Evolutionary conservation across 2,329 filamentous ascomycete species (phyloP).

Genomic region (Hypoxylon rubiginosum): DNA sequence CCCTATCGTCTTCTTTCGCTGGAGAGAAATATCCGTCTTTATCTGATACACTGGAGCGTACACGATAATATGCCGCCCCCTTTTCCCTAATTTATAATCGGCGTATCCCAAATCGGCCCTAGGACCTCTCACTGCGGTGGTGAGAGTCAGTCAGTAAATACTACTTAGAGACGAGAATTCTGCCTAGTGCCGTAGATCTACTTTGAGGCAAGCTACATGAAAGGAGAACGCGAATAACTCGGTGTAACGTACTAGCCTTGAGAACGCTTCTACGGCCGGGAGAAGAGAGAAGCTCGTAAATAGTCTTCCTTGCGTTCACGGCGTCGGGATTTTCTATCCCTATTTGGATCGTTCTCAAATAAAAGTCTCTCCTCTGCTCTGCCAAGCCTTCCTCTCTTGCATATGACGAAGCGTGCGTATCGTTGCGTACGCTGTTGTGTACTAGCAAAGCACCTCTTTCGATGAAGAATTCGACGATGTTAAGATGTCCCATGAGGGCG

Average conservation of each 20-base stretch:
- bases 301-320: constrained; percentile 17
- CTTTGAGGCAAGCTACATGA: not conserved
- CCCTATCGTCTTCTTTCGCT: constrained; percentile 43
- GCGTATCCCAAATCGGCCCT: constrained; percentile 37
- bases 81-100: constrained; percentile 40
- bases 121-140: constrained; percentile 20
- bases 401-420: constrained; percentile 27
- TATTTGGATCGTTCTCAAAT: constrained; percentile 14
- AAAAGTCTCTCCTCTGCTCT: constrained; percentile 28
- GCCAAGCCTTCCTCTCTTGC: constrained; percentile 28
- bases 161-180: not conserved
- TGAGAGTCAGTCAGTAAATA: not conserved
- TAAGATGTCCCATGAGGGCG: constrained; percentile 41
- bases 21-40: constrained; percentile 36
- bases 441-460: constrained; percentile 21
- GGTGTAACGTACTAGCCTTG: constrained; percentile 18
- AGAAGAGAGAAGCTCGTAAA: constrained; percentile 28
- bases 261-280: constrained; percentile 29
- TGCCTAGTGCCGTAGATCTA: too few species aligned
- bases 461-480: constrained; percentile 38
- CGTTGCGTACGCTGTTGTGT: constrained; percentile 7
- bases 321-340: constrained; percentile 25
- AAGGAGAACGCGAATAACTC: not conserved
- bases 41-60: constrained; percentile 34
- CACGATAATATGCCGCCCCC: constrained; percentile 37